Conservation (phyloP, 345 rosid genomes). For the Eucalyptus viminalis region DNA sequence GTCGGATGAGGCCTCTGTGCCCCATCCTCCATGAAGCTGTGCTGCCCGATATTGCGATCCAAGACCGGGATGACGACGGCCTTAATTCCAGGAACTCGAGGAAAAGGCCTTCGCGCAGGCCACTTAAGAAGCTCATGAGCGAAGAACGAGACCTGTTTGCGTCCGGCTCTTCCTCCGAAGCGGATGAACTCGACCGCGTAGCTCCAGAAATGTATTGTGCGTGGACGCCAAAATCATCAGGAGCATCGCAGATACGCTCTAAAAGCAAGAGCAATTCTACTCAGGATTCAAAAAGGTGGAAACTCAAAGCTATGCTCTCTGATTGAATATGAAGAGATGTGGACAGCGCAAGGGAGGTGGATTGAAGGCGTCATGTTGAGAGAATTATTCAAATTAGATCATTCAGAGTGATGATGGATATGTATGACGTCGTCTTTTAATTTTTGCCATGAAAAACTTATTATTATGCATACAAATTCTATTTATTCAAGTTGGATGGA, state of each 20-base stretch:
- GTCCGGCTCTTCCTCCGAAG: slow-evolving; percentile 39
- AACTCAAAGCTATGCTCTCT: slow-evolving; percentile 29
- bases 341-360: background rate
- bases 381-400: background rate
- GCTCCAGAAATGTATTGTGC: slow-evolving; percentile 52
- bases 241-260: background rate
- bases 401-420: background rate
- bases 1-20: slow-evolving; percentile 59
- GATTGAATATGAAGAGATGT: background rate
- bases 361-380: background rate
- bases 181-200: slow-evolving; percentile 38
- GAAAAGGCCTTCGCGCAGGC: slow-evolving; percentile 11
- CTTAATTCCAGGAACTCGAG: background rate
- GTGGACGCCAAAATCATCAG: slow-evolving; percentile 42
- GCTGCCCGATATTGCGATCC: slow-evolving; percentile 1
- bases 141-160: slow-evolving; percentile 37
- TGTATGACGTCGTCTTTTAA: background rate
- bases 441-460: background rate
- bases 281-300: slow-evolving; percentile 64
- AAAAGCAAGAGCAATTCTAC: background rate
- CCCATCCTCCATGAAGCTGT: background rate
- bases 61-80: background rate
- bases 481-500: background rate
- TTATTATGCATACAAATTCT: background rate
- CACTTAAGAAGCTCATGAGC: slow-evolving; percentile 38